Evolutionary conservation across 1,284 basidiomycete species (phyloP).

Genomic region (Entoloma clypeatum): DNA sequence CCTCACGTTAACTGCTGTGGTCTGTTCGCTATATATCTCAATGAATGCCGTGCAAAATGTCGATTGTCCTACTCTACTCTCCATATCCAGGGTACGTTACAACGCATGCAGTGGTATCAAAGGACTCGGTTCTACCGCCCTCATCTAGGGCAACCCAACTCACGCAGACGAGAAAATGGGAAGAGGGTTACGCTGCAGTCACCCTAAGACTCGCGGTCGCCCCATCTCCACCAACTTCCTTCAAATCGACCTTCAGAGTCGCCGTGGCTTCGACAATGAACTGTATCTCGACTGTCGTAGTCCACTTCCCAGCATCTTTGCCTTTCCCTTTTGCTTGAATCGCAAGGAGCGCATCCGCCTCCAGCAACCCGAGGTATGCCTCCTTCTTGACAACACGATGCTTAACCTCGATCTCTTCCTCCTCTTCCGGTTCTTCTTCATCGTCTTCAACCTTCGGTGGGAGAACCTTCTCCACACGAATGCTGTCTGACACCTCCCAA

Average conservation of each 20-base stretch:
- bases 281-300: slow-evolving; percentile 60
- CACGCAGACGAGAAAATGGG: no score
- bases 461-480: slow-evolving; percentile 71
- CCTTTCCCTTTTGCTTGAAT: slow-evolving; percentile 43
- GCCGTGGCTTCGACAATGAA: slow-evolving; percentile 56
- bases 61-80: no score
- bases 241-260: slow-evolving; percentile 38
- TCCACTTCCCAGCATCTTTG: slow-evolving; percentile 37
- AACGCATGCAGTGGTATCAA: no score
- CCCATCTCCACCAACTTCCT: slow-evolving; percentile 32
- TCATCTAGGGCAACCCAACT: no score
- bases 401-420: slow-evolving; percentile 59
- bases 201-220: slow-evolving; percentile 15
- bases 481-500: slow-evolving; percentile 82
- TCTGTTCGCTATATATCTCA: no score
- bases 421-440: slow-evolving; percentile 58
- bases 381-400: slow-evolving; percentile 67
- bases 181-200: background rate
- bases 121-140: no score
- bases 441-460: slow-evolving; percentile 50
- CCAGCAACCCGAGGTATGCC: slow-evolving; percentile 52
- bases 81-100: no score
- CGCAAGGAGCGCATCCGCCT: slow-evolving; percentile 47
- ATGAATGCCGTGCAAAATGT: no score
- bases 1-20: no score